Evolutionary conservation across 2,329 filamentous ascomycete genomes (phyloP).

Genomic region (Penicillium corylophilum): DNA sequence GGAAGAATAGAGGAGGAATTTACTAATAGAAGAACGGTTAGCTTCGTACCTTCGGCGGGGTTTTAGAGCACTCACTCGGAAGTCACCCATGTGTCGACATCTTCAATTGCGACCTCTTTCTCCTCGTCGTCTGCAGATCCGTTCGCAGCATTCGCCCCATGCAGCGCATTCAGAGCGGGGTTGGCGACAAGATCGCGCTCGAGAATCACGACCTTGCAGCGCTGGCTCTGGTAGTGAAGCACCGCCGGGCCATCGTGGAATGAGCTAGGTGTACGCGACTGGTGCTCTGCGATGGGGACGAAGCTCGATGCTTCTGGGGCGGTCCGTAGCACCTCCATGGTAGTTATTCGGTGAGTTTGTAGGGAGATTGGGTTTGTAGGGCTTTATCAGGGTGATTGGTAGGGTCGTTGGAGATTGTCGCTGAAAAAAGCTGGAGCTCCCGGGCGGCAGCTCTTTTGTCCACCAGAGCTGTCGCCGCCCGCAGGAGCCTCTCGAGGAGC

Average conservation of each 20-base stretch:
- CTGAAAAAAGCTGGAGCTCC: slow-evolving; percentile 8
- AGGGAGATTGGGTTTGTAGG: background rate
- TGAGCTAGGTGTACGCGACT: slow-evolving; percentile 48
- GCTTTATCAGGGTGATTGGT: background rate
- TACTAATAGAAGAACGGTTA: slow-evolving; percentile 29
- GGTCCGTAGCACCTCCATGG: slow-evolving; percentile 45
- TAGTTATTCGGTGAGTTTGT: background rate
- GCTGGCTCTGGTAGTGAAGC: slow-evolving; percentile 47
- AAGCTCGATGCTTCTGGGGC: slow-evolving; percentile 43
- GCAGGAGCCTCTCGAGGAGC: background rate
- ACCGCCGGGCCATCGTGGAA: slow-evolving; percentile 49
- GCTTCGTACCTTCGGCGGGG: background rate
- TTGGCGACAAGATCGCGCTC: slow-evolving; percentile 40
- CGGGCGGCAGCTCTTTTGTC: slow-evolving; percentile 1
- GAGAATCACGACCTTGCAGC: slow-evolving; percentile 45
- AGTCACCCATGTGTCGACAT: slow-evolving; percentile 49
- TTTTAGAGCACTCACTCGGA: slow-evolving; percentile 41
- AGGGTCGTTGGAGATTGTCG: background rate
- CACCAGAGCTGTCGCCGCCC: background rate
- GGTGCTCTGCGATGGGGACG: slow-evolving; percentile 46
- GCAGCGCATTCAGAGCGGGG: slow-evolving; percentile 36
- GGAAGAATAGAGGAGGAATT: slow-evolving; percentile 45
- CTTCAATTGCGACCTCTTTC: slow-evolving; percentile 39
- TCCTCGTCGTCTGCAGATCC: slow-evolving; percentile 19
- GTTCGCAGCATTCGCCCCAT: slow-evolving; percentile 16